Percentiles rank a stretch among this genome's conserved stretches.
Conservation (phyloP, 2,329 filamentous ascomycete species). For the Bipolaris sorokiniana region DNA sequence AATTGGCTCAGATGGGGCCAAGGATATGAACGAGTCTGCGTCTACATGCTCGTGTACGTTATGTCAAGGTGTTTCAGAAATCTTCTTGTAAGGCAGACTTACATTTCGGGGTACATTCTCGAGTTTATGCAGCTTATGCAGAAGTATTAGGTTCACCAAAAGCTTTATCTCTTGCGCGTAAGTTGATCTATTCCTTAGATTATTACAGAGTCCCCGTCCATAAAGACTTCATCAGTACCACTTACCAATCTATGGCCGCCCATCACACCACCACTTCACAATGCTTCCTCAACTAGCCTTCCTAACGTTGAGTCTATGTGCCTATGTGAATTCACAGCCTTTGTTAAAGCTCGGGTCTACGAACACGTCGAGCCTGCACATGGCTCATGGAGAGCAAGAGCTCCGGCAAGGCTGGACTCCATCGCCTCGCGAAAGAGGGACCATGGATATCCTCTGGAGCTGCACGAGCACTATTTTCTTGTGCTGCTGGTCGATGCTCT, state of each 20-base stretch:
- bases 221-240: not conserved
- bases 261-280: not conserved
- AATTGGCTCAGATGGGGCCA: not conserved
- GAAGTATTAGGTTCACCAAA: not conserved
- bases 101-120: not conserved
- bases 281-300: not conserved
- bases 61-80: not conserved
- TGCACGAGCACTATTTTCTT: conserved; percentile 15
- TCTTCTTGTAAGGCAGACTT: not conserved
- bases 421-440: conserved; percentile 6
- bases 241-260: not conserved
- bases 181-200: not conserved
- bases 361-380: not conserved
- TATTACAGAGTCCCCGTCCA: not conserved
- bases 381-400: not conserved
- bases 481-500: conserved; percentile 15
- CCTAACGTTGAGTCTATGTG: not conserved
- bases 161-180: not conserved
- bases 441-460: conserved; percentile 13
- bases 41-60: not conserved
- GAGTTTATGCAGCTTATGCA: not conserved
- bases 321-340: not conserved
- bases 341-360: not conserved
- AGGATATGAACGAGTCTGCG: not conserved
- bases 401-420: not conserved